phyloP scores from a whole-genome alignment of 2,329 filamentous ascomycete species.

The Botrytis fragariae region DNA sequence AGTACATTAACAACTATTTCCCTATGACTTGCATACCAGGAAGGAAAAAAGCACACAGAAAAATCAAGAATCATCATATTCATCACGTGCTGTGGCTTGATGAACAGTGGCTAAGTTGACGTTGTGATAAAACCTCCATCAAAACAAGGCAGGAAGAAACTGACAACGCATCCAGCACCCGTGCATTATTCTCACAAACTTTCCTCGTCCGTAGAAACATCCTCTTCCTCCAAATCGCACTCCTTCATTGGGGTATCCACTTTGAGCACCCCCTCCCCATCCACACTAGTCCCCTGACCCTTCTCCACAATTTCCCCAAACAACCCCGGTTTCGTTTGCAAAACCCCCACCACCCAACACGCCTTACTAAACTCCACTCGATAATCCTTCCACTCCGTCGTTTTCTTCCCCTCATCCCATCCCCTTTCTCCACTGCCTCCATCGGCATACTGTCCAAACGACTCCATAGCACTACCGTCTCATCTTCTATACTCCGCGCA shows the following conservation, averaged over 20 bases:
- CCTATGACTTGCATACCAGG: not conserved
- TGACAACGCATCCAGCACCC: not conserved
- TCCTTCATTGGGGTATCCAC: slow-evolving; percentile 2
- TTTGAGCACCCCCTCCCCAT: not conserved
- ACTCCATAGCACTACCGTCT: not conserved
- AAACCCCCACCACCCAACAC: not conserved
- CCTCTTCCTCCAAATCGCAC: not conserved
- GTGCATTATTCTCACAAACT: not conserved
- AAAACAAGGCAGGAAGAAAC: not conserved
- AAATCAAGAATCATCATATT: not conserved
- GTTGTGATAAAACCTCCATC: not conserved
- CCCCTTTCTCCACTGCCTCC: not conserved
- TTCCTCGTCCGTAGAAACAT: not conserved
- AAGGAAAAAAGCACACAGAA: not conserved
- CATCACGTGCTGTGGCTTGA: not conserved
- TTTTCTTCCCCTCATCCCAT: not conserved
- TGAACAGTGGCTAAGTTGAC: not conserved
- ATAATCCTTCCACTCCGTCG: not conserved
- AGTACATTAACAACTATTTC: not conserved
- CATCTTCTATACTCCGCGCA: not conserved
- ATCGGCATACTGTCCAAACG: not conserved
- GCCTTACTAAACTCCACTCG: not conserved
- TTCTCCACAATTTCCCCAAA: slow-evolving; percentile 5
- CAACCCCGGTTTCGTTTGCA: not conserved
- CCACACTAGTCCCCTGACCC: not conserved